A percentile compares a stretch with the other conserved stretches of the same genome.
phyloP scores from a whole-genome alignment of 441 rosid genomes.

The Flueggea neowawraea region DNA sequence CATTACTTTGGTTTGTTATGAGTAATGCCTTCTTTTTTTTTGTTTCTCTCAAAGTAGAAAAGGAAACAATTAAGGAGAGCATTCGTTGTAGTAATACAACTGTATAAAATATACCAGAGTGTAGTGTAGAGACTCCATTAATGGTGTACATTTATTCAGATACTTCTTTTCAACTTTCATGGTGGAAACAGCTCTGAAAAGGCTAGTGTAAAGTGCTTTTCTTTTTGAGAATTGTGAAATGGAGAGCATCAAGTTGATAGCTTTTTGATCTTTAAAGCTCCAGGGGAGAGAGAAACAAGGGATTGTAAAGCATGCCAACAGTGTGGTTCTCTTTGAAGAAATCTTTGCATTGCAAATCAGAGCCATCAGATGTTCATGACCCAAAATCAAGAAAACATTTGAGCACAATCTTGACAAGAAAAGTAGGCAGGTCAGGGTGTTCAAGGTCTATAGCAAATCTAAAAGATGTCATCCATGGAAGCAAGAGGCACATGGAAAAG shows the following conservation, averaged over 20 bases:
- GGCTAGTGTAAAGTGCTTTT: neutral
- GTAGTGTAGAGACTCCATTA: neutral
- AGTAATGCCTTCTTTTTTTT: no score
- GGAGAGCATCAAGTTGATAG: conserved; percentile 3
- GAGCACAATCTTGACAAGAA: conserved; percentile 65
- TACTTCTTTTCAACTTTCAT: no score
- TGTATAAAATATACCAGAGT: no score
- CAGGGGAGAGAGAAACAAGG: neutral
- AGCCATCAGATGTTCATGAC: conserved; percentile 81
- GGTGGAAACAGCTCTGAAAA: no score
- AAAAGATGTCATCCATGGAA: conserved; percentile 94
- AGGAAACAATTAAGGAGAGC: no score
- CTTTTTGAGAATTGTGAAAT: conserved; percentile 8
- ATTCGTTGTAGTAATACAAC: no score
- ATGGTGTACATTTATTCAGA: no score
- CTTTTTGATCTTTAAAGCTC: conserved; percentile 5
- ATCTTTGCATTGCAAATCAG: conserved; percentile 91
- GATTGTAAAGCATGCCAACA: conserved; percentile 49
- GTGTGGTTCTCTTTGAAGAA: conserved; percentile 94
- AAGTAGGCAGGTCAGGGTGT: conserved; percentile 83
- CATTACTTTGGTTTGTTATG: neutral
- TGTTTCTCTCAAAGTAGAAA: no score
- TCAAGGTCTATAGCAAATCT: conserved; percentile 98
- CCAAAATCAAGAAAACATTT: conserved; percentile 69
- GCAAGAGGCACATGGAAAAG: conserved; percentile 84